Conservation (phyloP, 805 yeast genomes). For the Kockiozyma suomiensis region DNA sequence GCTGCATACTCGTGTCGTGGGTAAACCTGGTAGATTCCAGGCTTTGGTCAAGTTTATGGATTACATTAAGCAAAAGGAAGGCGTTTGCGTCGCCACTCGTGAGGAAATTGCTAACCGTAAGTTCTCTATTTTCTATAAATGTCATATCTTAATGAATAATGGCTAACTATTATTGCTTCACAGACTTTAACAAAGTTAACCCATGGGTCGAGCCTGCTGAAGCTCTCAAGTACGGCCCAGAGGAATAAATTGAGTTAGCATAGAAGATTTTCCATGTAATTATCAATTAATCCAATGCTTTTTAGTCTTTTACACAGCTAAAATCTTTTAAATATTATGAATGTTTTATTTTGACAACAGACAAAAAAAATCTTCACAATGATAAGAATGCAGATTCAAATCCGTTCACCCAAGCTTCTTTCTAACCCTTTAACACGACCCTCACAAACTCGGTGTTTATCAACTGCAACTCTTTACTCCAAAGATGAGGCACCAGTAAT, state of each 20-base stretch:
- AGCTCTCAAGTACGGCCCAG: slow-evolving; percentile 31
- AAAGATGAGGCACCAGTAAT: slow-evolving; percentile 99
- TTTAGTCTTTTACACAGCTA: neutral
- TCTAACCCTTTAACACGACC: neutral
- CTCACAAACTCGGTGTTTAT: neutral
- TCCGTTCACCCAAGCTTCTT: neutral
- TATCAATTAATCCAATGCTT: too few relatives aligned
- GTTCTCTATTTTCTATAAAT: neutral
- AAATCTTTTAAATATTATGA: neutral
- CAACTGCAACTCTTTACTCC: slow-evolving; percentile 56
- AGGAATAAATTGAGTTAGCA: neutral
- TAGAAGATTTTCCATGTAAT: neutral
- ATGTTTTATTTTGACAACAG: neutral
- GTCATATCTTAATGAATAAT: neutral
- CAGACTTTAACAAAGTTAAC: slow-evolving; percentile 27
- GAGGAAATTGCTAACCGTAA: slow-evolving; percentile 43
- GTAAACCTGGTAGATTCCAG: slow-evolving; percentile 45
- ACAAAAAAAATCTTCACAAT: neutral
- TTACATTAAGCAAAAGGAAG: slow-evolving; percentile 42
- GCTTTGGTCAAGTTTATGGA: slow-evolving; percentile 46
- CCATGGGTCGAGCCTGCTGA: slow-evolving; percentile 32
- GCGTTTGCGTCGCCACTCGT: slow-evolving; percentile 47
- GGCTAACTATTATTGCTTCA: neutral
- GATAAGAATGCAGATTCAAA: neutral
- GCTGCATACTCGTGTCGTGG: slow-evolving; percentile 45